phyloP scores from a whole-genome alignment of 2,329 filamentous ascomycete genomes.

The Sclerotinia trifoliorum region DNA sequence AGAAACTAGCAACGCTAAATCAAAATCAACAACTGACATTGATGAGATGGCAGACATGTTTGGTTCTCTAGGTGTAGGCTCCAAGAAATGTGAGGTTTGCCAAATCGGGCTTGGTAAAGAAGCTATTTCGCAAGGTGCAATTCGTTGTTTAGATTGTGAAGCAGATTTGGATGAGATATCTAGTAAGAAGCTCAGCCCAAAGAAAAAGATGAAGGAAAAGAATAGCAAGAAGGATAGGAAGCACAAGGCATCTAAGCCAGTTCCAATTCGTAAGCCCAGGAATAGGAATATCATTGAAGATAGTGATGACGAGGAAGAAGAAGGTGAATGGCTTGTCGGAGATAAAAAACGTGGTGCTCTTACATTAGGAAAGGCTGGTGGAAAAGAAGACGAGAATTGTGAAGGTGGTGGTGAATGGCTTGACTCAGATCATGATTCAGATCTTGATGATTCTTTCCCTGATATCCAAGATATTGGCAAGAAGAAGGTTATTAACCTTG shows the following conservation, averaged over 20 bases:
- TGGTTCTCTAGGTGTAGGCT: slow-evolving; percentile 64
- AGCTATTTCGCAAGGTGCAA: slow-evolving; percentile 45
- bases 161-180: slow-evolving; percentile 66
- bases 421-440: slow-evolving; percentile 59
- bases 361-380: slow-evolving; percentile 74
- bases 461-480: slow-evolving; percentile 39
- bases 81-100: slow-evolving; percentile 41
- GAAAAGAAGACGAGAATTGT: slow-evolving; percentile 81
- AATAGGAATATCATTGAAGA: slow-evolving; percentile 60
- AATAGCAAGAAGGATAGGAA: slow-evolving; percentile 40
- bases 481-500: slow-evolving; percentile 30
- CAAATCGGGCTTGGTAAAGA: slow-evolving; percentile 38
- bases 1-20: slow-evolving; percentile 49
- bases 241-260: slow-evolving; percentile 27
- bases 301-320: slow-evolving; percentile 62
- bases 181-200: slow-evolving; percentile 45
- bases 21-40: slow-evolving; percentile 54
- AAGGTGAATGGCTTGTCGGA: slow-evolving; percentile 77
- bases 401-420: slow-evolving; percentile 84
- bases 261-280: slow-evolving; percentile 47
- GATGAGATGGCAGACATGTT: slow-evolving; percentile 85
- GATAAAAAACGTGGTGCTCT: slow-evolving; percentile 61
- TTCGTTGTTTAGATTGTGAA: slow-evolving; percentile 72
- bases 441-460: slow-evolving; percentile 47
- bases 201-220: slow-evolving; percentile 43